A percentile compares a stretch with the other conserved stretches of the same genome.
These are phyloP conservation scores for Cornus controversa DNA, from an alignment of 148 eudicot genomes.

Conservation along the genomic window DNA sequence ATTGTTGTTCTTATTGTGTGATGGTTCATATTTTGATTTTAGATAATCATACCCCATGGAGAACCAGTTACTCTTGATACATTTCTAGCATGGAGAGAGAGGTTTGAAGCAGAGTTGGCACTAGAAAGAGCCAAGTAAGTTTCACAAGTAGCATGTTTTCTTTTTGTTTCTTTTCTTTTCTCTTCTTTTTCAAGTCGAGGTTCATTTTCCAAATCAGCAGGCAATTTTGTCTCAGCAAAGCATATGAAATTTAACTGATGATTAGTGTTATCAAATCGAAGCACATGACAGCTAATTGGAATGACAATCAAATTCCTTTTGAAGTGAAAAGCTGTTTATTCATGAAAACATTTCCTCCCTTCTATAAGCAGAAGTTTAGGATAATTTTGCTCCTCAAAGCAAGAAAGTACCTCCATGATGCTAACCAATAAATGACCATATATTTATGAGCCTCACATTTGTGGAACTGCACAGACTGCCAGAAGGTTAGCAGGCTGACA, in stretches of 20 bases:
- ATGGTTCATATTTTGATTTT: conserved; percentile 16
- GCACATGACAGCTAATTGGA: neutral
- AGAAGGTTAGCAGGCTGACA: neutral
- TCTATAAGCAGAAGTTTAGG: neutral
- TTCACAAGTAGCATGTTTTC: conserved; percentile 1
- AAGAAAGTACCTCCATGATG: neutral
- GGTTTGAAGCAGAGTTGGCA: conserved; percentile 94
- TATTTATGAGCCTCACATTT: neutral
- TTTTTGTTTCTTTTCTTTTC: neutral
- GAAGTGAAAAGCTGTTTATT: too few relatives aligned
- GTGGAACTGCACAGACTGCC: neutral
- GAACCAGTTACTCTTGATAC: conserved; percentile 95
- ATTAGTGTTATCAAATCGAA: neutral
- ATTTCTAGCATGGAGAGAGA: conserved; percentile 93
- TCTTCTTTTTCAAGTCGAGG: neutral
- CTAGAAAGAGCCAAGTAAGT: conserved; percentile 98
- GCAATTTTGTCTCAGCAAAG: neutral
- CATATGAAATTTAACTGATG: neutral
- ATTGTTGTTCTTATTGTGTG: neutral
- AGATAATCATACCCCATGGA: conserved; percentile 96
- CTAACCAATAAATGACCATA: neutral
- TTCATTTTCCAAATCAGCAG: neutral
- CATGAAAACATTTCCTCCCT: too few relatives aligned
- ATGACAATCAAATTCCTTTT: neutral
- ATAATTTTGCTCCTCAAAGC: neutral